Evolutionary conservation across 306 rosid species (phyloP).

Genomic region (Echinosophora koreensis): DNA sequence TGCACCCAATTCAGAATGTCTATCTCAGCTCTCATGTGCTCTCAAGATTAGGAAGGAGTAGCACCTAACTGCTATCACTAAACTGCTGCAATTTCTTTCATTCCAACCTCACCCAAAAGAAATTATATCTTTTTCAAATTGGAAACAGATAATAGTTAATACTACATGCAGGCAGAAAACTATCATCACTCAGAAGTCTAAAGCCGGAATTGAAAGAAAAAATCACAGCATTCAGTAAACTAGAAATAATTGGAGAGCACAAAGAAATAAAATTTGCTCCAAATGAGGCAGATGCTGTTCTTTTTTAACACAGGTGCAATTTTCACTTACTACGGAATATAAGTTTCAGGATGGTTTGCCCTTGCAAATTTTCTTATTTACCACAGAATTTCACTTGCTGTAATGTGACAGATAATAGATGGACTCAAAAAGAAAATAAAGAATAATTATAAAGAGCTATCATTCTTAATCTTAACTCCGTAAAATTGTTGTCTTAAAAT

Average conservation of each 20-base stretch:
- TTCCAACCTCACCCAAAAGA: too few species aligned
- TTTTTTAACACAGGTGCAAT: background rate
- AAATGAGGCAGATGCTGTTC: background rate
- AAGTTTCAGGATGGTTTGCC: background rate
- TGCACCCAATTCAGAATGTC: too few species aligned
- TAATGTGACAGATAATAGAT: background rate
- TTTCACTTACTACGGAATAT: background rate
- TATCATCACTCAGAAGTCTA: background rate
- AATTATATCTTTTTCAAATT: too few species aligned
- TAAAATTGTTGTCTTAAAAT: background rate
- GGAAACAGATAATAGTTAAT: too few species aligned
- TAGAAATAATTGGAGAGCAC: slow-evolving; percentile 17
- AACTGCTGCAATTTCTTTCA: too few species aligned
- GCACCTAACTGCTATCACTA: too few species aligned
- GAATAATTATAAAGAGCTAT: background rate
- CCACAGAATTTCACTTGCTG: background rate
- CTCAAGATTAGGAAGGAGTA: too few species aligned
- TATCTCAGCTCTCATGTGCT: too few species aligned
- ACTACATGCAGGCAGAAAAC: slow-evolving; percentile 17
- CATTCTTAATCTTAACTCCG: slow-evolving; percentile 7
- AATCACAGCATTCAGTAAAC: background rate
- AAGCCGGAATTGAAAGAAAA: background rate
- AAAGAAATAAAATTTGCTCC: slow-evolving; percentile 10
- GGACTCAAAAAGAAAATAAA: slow-evolving; percentile 1
- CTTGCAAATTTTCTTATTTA: slow-evolving; percentile 11